Evolutionary conservation across 2,329 filamentous ascomycete species (phyloP).

Genomic region (Sporothrix variecibatus): DNA sequence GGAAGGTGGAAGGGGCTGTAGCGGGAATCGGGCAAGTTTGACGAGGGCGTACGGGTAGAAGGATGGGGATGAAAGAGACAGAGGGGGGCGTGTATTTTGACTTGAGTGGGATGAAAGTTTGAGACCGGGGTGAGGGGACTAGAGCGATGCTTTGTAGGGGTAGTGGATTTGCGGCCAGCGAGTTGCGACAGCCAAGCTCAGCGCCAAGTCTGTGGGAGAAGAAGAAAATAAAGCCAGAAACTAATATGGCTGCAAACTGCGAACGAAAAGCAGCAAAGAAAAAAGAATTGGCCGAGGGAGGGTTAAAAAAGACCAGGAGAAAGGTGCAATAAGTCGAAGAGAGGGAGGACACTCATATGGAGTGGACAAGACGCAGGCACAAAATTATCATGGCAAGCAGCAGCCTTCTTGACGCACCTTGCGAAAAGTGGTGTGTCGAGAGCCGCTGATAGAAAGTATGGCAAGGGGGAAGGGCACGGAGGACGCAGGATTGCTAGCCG

Average conservation of each 20-base stretch:
- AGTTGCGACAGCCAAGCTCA: conserved; percentile 17
- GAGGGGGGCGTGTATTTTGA: neutral
- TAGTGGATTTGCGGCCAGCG: conserved; percentile 12
- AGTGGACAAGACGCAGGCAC: neutral
- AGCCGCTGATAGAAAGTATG: neutral
- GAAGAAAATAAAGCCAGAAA: neutral
- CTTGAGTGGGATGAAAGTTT: neutral
- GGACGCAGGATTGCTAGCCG: conserved; percentile 9
- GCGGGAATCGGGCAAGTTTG: neutral
- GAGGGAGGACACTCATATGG: neutral
- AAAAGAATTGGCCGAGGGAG: neutral
- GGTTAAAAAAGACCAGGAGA: neutral
- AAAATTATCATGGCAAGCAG: neutral
- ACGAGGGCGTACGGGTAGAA: conserved; percentile 4
- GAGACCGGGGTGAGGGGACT: conserved; percentile 7
- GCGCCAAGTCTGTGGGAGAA: conserved; percentile 10
- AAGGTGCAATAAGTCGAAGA: neutral
- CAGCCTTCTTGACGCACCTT: neutral
- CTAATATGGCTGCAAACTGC: neutral
- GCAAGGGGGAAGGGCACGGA: neutral
- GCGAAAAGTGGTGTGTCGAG: neutral
- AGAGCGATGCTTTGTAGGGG: neutral
- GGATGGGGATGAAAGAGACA: neutral
- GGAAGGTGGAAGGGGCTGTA: neutral
- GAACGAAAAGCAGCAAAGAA: neutral